Percentiles rank a stretch among this genome's conserved stretches.
These are phyloP conservation scores for Fusarium agapanthi DNA, from an alignment of 2,329 filamentous ascomycete genomes.

Conservation along the genomic window DNA sequence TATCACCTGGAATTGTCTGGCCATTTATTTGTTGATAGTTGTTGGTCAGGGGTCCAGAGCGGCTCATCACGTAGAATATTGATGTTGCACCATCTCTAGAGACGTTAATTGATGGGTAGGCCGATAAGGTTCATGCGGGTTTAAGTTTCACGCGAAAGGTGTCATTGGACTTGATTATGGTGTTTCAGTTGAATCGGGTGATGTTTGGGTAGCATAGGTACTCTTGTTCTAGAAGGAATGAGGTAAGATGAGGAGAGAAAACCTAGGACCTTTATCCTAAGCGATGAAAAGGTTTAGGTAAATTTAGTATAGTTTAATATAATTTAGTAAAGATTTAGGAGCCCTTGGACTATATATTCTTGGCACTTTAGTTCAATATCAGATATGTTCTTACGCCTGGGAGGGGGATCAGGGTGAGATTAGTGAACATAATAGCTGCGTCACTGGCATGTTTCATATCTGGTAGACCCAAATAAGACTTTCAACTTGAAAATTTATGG, in stretches of 20 bases:
- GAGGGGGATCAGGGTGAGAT: no score
- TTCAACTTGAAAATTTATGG: neutral
- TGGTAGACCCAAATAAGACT: no score
- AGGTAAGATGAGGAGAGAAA: no score
- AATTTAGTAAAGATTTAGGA: no score
- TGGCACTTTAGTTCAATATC: no score
- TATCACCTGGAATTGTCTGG: neutral
- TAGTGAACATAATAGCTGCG: neutral
- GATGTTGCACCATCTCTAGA: neutral
- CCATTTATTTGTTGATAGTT: neutral
- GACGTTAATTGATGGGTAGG: neutral
- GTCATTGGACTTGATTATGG: neutral
- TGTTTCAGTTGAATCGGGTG: neutral
- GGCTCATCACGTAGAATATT: neutral
- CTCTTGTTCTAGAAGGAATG: neutral
- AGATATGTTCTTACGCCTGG: no score
- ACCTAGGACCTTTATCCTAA: no score
- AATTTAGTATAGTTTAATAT: no score
- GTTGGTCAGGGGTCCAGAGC: neutral
- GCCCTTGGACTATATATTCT: no score
- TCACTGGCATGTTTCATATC: rapidly evolving
- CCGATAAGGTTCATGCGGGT: neutral
- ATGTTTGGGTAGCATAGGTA: neutral
- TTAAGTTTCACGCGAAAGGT: neutral
- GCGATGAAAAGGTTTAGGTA: no score